These are phyloP conservation scores for Ziziphus jujuba DNA, from an alignment of 306 rosid genomes.

Conservation along the genomic window DNA sequence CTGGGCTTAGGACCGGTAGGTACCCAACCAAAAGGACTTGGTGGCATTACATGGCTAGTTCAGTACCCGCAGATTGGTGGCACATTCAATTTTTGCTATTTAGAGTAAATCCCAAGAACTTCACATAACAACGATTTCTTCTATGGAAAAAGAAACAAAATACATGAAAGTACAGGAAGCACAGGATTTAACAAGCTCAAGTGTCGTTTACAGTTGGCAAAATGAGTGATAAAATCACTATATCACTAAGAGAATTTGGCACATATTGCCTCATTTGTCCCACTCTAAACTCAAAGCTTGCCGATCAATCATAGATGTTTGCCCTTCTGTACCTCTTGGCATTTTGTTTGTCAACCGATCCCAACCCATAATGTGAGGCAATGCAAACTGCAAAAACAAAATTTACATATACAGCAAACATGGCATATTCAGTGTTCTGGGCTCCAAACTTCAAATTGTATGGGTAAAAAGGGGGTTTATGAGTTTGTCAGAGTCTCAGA, in stretches of 20 bases:
- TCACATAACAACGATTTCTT: too few species aligned
- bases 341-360: constrained; percentile 52
- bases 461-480: neutral
- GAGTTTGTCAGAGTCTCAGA: constrained; percentile 23
- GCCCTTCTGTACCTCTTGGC: constrained; percentile 32
- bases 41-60: too few species aligned
- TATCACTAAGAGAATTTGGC: neutral
- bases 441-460: neutral
- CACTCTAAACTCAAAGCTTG: constrained; percentile 60
- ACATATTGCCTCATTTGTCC: constrained; percentile 52
- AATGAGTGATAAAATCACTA: too few species aligned
- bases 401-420: neutral
- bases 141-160: too few species aligned
- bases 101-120: too few species aligned
- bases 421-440: constrained; percentile 10
- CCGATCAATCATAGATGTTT: constrained; percentile 33
- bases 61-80: too few species aligned
- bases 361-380: constrained; percentile 95
- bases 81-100: too few species aligned
- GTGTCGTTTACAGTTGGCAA: too few species aligned
- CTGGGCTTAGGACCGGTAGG: too few species aligned
- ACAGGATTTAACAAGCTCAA: too few species aligned
- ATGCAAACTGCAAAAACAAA: constrained; percentile 60
- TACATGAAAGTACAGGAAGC: too few species aligned
- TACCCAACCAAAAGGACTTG: too few species aligned